Conservation (phyloP, 164 flowering plant genomes). For the Magnolia officinalis region DNA sequence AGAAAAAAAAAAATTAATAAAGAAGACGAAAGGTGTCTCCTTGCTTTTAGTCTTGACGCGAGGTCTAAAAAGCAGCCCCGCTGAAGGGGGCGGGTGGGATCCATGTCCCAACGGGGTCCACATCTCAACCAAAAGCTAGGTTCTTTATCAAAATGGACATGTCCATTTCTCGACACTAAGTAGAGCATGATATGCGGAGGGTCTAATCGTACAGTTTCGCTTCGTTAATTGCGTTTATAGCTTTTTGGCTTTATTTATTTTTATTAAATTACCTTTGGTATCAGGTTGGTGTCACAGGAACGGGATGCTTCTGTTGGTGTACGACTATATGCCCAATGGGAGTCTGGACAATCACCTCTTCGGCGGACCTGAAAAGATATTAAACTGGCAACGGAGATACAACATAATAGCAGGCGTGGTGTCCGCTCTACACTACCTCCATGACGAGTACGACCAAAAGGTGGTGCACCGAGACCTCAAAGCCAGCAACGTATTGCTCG, state of each 20-base stretch:
- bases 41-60: not conserved
- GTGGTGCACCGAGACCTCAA: slow-evolving; percentile 27
- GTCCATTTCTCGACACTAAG: no score
- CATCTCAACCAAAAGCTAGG: no score
- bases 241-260: no score
- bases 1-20: no score
- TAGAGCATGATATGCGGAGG: no score
- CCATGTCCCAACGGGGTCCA: not conserved
- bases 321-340: slow-evolving; percentile 78
- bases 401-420: slow-evolving; percentile 52
- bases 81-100: not conserved
- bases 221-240: no score
- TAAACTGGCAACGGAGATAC: slow-evolving; percentile 49
- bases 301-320: slow-evolving; percentile 52
- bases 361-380: slow-evolving; percentile 12
- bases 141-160: no score
- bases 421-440: slow-evolving; percentile 70
- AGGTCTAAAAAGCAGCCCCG: not conserved
- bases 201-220: no score
- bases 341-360: slow-evolving; percentile 64
- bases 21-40: not conserved
- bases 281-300: slow-evolving; percentile 74
- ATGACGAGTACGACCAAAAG: slow-evolving; percentile 55
- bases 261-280: no score
- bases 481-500: slow-evolving; percentile 24